Base-by-base conservation (phyloP, 352 stramenopile species). In the Phytophthora pluvialis region DNA sequence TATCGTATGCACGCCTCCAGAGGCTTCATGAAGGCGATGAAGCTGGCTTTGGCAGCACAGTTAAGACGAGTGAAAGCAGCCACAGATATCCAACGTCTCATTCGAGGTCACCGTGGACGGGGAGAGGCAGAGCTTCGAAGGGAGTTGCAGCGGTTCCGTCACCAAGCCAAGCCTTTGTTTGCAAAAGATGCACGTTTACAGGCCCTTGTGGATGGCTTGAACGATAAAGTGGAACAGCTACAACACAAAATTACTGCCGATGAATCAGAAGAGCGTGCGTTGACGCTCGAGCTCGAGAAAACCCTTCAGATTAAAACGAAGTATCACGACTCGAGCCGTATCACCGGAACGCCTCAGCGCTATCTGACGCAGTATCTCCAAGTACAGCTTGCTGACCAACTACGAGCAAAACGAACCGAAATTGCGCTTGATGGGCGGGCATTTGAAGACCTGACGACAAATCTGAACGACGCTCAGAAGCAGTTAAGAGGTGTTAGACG, bases 281-380 rank as follows among this genome's bases (percentile, higher is more conserved):
- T 95, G 10, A 78, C 77, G 5, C 32, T 84, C 5, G 88, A 95
- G 39, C 70, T 96, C 6, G 81, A 91, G 35, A 94, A 94, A 67
- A 93, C 82, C 7, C 78, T 95, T 64, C 75, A 86, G 51, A 92
- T 94, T 61, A 92, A 90, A 63, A 90, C 85, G 21, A 92, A 91
- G 67, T 94, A 90, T 63, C 86, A 95, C 60, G 87, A 94, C 64
- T 94, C 84, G 12, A 91, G 80, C 33, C 81, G 86, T 35, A 91
- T 93, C 54, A 96, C 90, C 3, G 91, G 91, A 15, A 94, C 86
- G 2, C 90, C 86, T 42, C 93, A 98, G 70, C 86, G 93, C 10
- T 98, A 95, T 69, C 65, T 97, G 26, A 98, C 93, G n/a, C 90
- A 96, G 63, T 98, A 97, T 53, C 65, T 98, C 10, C 86, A 96